Evolutionary conservation across 1,284 basidiomycete genomes (phyloP), one percentile per base, ranked within the genome.

Genomic region (Cryptococcus hybrid): DNA sequence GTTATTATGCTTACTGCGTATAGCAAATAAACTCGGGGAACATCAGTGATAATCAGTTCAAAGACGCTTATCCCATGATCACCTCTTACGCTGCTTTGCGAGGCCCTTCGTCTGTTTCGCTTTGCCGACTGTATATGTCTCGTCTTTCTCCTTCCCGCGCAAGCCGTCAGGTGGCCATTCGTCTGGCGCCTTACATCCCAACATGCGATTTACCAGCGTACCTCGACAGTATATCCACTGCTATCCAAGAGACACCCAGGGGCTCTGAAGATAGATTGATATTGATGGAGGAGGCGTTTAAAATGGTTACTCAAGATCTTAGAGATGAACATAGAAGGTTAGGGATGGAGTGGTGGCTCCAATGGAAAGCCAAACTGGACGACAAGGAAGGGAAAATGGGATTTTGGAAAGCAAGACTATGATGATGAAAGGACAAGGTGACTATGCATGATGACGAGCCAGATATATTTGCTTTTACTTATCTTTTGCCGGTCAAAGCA

Each of bases 281-380:
- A 45, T 57, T 70, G 13, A 56, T 58, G 0, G 55, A 54, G 9
- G 54, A 56, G 7, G 61, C 65, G 1, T 74, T 71, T 55, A 63
- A 65, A 49, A 63, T 65, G 52, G 57, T 74, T 18, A 60, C 68
- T 40, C 52, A 65, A 47, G 67, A 67, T 47, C 50, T 74, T 47
- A 58, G 64, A 4, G 73, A 74, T 55, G 61, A 62, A 46, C 55
- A 52, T 30, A 69, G 67, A 58, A 47, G 60, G 40, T 30, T 53
- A 15, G 73, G 68, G 1, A 64, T 71, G 11, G 67, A 67, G 8
- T 74, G 73, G 73, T 74, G 73, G 73, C 49, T 65, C 11, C 53
- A 52, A 18, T 66, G 65, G 61, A 61, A 59, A 59, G 38, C 52
- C 45, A 47, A 47, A 18, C 53, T 61, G 35, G 60, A 47, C 12